A percentile compares a stretch with the other conserved stretches of the same genome.
Conservation (phyloP, 305 asterid species). For the Fraxinus albicans region DNA sequence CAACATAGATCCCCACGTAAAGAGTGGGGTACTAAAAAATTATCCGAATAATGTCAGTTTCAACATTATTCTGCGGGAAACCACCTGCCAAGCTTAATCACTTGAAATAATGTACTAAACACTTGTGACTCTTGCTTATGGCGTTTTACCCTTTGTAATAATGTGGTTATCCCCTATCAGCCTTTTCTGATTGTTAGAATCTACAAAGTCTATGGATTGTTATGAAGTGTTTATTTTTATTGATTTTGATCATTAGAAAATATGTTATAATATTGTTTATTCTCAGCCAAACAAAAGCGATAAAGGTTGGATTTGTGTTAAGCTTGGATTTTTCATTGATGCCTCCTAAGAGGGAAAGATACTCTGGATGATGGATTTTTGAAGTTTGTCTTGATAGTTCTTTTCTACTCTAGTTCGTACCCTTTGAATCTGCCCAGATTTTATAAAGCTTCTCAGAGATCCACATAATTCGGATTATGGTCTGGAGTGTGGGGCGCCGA, state of each 20-base stretch:
- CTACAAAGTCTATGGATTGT: not conserved
- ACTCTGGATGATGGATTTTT: not conserved
- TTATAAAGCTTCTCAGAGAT: not conserved
- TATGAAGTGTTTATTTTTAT: not conserved
- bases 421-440: not conserved
- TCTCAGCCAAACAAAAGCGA: not conserved
- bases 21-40: constrained; percentile 24
- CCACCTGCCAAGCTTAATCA: constrained; percentile 25
- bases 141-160: not conserved
- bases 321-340: not conserved
- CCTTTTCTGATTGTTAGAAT: not conserved
- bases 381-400: not conserved
- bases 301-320: not conserved
- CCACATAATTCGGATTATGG: not conserved
- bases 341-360: not conserved
- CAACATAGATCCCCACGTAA: constrained; percentile 6
- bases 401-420: not conserved
- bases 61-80: constrained; percentile 15
- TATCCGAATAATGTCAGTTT: constrained; percentile 40
- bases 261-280: not conserved
- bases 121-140: not conserved
- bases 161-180: not conserved
- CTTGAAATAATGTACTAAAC: constrained; percentile 37
- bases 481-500: not conserved
- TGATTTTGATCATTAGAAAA: not conserved